A percentile compares a stretch with the other conserved stretches of the same genome.
phyloP scores from a whole-genome alignment of 2,329 filamentous ascomycete genomes.

The Aspergillus sp. region DNA sequence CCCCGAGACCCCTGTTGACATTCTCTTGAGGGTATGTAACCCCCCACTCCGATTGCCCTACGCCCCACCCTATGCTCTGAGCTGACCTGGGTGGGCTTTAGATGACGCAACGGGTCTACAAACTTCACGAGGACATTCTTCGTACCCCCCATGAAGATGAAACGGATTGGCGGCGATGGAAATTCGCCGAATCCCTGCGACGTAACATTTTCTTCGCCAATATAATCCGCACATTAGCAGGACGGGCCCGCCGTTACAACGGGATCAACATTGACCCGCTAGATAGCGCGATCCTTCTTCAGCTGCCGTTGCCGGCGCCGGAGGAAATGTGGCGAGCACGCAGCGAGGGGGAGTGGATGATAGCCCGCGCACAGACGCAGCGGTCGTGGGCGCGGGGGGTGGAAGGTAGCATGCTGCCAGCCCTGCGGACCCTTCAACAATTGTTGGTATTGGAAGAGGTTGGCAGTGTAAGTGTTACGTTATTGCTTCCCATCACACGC shows the following conservation, averaged over 20 bases:
- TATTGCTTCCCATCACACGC: conserved; percentile 16
- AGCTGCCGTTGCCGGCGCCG: conserved; percentile 18
- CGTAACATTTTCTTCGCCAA: conserved; percentile 22
- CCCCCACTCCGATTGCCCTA: not conserved
- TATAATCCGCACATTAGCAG: conserved; percentile 17
- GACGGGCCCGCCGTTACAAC: conserved; percentile 12
- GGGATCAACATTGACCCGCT: conserved; percentile 19
- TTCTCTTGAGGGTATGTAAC: conserved; percentile 16
- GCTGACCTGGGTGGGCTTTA: not conserved
- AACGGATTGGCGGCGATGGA: conserved; percentile 21
- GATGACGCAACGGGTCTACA: conserved; percentile 19
- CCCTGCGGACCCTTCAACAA: conserved; percentile 13
- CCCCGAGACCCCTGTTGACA: conserved; percentile 13
- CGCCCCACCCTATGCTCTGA: not conserved
- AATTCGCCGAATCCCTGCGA: conserved; percentile 20
- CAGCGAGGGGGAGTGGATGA: conserved; percentile 20
- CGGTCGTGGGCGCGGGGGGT: conserved; percentile 2
- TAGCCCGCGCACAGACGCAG: not conserved
- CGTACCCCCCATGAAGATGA: conserved; percentile 14
- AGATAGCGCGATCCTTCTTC: conserved; percentile 15
- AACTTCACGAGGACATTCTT: conserved; percentile 10
- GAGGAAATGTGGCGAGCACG: conserved; percentile 22
- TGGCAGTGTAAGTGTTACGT: conserved; percentile 10
- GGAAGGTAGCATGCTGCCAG: conserved; percentile 3
- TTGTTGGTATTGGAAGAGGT: conserved; percentile 10